Evolutionary conservation across 495 filamentous ascomycete genomes (phyloP).

Genomic region (Xylaria cubensis): DNA sequence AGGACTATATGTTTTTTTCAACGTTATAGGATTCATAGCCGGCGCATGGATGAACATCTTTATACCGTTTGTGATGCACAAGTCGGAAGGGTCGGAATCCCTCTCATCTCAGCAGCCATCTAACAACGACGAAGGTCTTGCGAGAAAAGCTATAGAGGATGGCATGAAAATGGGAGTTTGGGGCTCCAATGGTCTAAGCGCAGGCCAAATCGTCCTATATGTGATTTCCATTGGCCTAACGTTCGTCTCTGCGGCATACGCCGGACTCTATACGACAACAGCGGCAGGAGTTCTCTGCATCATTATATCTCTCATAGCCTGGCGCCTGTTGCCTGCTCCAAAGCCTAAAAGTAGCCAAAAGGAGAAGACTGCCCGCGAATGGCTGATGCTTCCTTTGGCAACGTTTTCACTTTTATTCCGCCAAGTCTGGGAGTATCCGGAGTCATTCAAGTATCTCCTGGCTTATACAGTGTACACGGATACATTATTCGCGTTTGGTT

Average conservation of each 20-base stretch:
- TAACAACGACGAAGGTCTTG: background rate
- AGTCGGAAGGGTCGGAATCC: background rate
- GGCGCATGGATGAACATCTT: slow-evolving; percentile 19
- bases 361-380: background rate
- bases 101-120: background rate
- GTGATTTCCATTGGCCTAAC: slow-evolving; percentile 7
- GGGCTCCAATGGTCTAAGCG: slow-evolving; percentile 13
- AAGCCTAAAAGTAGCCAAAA: background rate
- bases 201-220: slow-evolving; percentile 4
- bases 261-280: slow-evolving; percentile 4
- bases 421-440: slow-evolving; percentile 6
- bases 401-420: slow-evolving; percentile 7
- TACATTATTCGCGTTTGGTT: background rate
- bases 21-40: slow-evolving; percentile 1
- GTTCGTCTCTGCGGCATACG: background rate
- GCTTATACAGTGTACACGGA: slow-evolving; percentile 13
- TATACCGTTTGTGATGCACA: slow-evolving; percentile 10
- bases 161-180: slow-evolving; percentile 12
- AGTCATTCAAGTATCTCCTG: slow-evolving; percentile 7
- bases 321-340: background rate
- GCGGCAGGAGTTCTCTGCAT: slow-evolving; percentile 4
- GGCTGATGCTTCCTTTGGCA: background rate
- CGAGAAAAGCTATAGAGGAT: background rate
- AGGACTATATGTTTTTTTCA: background rate
- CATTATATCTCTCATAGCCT: background rate